These are phyloP conservation scores for Ogataea zsoltii DNA, from an alignment of 805 yeast genomes.

Conservation along the genomic window DNA sequence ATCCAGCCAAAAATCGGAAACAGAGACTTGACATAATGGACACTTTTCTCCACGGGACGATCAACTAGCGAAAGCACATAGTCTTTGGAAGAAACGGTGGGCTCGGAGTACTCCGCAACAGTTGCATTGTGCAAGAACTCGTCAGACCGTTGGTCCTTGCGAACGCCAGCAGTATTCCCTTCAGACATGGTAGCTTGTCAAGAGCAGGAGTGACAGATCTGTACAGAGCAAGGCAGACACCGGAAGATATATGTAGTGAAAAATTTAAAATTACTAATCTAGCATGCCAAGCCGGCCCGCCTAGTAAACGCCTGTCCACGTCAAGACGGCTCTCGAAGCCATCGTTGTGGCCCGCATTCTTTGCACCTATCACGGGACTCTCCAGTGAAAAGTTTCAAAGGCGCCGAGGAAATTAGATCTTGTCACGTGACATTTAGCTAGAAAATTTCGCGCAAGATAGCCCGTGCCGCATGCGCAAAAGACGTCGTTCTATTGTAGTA, in stretches of 20 bases:
- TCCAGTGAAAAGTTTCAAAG: not conserved
- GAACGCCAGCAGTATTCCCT: no score
- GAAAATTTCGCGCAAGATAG: not conserved
- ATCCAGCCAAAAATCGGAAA: constrained; percentile 88
- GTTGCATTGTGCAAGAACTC: not conserved
- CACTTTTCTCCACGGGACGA: constrained; percentile 42
- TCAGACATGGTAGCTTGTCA: no score
- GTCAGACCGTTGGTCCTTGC: no score
- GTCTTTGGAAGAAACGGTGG: constrained; percentile 27
- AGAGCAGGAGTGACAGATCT: no score
- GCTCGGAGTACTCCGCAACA: constrained; percentile 26
- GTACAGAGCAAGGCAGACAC: no score
- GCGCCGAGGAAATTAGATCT: constrained; percentile 10
- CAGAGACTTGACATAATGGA: constrained; percentile 56
- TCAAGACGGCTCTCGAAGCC: not conserved
- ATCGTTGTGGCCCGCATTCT: constrained; percentile 1
- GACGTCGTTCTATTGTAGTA: no score
- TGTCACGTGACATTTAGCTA: constrained; percentile 16
- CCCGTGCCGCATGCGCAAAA: no score
- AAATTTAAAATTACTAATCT: no score
- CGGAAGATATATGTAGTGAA: no score
- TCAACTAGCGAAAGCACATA: constrained; percentile 30
- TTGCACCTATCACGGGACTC: constrained; percentile 2
- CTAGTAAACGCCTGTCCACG: no score
- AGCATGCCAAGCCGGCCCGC: no score